Evolutionary conservation across 345 rosid genomes (phyloP), one percentile per base, ranked within the genome.

Genomic region (Pistacia integerrima): DNA sequence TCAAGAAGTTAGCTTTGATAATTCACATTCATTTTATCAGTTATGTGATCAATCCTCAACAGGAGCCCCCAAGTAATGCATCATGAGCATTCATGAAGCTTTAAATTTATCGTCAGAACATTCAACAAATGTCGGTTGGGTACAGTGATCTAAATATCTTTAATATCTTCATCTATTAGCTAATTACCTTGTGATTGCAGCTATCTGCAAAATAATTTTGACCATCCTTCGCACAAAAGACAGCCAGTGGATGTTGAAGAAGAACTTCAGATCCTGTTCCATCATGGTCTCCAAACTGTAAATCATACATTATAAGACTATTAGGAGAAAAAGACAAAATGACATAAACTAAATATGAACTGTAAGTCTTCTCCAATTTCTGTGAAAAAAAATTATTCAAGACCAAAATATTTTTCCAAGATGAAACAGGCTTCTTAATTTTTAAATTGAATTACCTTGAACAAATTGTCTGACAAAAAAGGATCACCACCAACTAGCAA

Each of bases 171-270:
- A 63, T 2, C 30, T 12, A 57, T 11, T 11, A 74, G 70, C 17
- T 54, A 33, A 33, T 41, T 69, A 90, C 99, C 99, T 94, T 93
- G 86, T 94, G 99, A 80, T 94, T 94, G 69, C 91, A 94, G 83
- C 99, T 91, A 80, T 94, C 98, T 65, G 98, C 86, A 77, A 94
- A 64, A 80, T 91, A 94, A 41, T 93, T 79, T 72, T 88, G 94
- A 55, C 98, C 96, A 59, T 91, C 83, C 69, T 79, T 89, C 11
- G 93, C 84, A 64, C 92, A 91, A 68, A 85, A 81, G 62, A 94
- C 94, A 76, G 98, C 99, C 63, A 94, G 60, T 11, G 99, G 99
- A 84, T 94, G 98, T 83, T 94, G 98, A 62, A 93, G 90, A 78
- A 93, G 97, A 11, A 91, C 99, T 78, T 93, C 99, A 73, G 94